Evolutionary conservation across 805 yeast genomes (phyloP), one percentile per base, ranked within the genome.

Genomic region (Torulaspora indica): DNA sequence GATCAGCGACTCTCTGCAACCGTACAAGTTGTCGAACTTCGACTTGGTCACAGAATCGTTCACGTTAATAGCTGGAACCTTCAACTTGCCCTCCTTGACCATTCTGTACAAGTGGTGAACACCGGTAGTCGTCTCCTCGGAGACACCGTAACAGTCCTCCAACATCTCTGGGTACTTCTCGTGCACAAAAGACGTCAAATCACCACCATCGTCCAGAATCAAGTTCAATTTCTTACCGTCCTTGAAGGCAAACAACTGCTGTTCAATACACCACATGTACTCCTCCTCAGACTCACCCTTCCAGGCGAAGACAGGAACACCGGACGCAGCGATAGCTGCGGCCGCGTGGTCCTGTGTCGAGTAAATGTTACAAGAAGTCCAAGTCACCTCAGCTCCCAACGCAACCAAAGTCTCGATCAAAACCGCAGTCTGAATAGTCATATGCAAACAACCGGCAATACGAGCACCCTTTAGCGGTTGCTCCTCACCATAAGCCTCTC

Each of bases 251-350:
- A 85, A 89, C 72, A 91, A 83, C 79, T 93, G 98, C 78, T 91
- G 98, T 78, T 93, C 97, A 63, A 91, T 87, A 81, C 98, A 91
- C 98, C 98, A 91, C 68, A 80, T 69, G 82, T 91, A 93, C 78
- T 91, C 98, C 79, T 91, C 98, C 75, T 91, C 98, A 72, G 98
- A 88, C 82, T 91, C 98, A 71, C 98, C 98, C 81, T 91, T 91
- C 98, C 98, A 91, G 65, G 98, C 98, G 62, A 88, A 91, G 57
- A 91, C 98, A 68, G 98, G 98, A 49, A 91, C 95, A 76, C 98
- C 98, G 58, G 96, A 73, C 60, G 98, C 98, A 62, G 98, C 98
- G 71, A 91, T 93, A 63, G 98, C 98, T 66, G 98, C 97, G 64
- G 98, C 98, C 61, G 98, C 98, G 72, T 91, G 98, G 76, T 91